Conservation (phyloP, 768 basidiomycete species). For the Collybiopsis confluens region DNA sequence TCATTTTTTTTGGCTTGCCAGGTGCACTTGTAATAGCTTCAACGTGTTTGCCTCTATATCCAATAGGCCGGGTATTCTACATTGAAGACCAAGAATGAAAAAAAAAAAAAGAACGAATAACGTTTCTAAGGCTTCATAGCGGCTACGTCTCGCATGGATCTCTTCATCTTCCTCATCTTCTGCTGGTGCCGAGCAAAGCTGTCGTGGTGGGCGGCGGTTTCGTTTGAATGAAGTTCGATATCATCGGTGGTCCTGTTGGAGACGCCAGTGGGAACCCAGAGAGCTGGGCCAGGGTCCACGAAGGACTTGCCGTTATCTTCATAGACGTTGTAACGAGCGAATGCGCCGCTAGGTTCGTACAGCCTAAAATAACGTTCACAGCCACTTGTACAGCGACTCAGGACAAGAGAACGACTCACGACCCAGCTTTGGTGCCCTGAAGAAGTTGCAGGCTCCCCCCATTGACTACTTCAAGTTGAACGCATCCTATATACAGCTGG, state of each 20-base stretch:
- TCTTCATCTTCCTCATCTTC: conserved; percentile 4
- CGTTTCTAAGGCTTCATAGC: not conserved
- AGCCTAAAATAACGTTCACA: not conserved
- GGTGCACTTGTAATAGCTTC: too few relatives aligned
- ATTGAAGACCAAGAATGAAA: too few relatives aligned
- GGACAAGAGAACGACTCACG: conserved; percentile 8
- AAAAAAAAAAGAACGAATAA: too few relatives aligned
- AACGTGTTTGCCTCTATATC: too few relatives aligned
- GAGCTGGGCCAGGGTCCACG: not conserved
- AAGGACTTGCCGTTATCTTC: not conserved
- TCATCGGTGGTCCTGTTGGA: not conserved
- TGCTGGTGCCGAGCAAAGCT: too few relatives aligned
- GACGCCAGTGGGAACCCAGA: not conserved
- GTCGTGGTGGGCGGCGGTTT: too few relatives aligned
- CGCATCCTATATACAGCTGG: conserved; percentile 12
- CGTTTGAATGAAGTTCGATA: not conserved
- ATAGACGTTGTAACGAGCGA: conserved; percentile 16
- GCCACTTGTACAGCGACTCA: not conserved
- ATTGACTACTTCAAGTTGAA: conserved; percentile 16
- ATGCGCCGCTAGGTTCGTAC: conserved; percentile 12
- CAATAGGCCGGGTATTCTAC: too few relatives aligned
- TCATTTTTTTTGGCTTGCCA: too few relatives aligned
- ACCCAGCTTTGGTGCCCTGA: conserved; percentile 13
- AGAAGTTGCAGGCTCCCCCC: conserved; percentile 15
- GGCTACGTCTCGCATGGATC: not conserved